phyloP scores from a whole-genome alignment of 768 basidiomycete species.

The Porphyrellus cyaneotinctus region DNA sequence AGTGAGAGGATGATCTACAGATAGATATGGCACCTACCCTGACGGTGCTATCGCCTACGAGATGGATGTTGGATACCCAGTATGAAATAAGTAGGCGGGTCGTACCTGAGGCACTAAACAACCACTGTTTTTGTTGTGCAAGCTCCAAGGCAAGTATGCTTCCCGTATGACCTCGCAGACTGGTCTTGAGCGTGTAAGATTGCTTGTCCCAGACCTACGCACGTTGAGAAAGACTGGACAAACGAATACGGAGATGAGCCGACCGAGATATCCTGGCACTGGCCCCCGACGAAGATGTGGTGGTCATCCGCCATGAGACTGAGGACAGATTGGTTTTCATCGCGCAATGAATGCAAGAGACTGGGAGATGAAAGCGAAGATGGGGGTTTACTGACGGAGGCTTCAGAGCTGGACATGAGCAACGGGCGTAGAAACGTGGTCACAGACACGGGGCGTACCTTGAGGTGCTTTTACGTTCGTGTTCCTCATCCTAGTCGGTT shows the following conservation, averaged over 20 bases:
- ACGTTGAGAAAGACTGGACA: background rate
- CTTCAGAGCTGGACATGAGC: slow-evolving; percentile 30
- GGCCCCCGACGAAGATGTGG: slow-evolving; percentile 82
- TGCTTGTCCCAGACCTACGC: slow-evolving; percentile 81
- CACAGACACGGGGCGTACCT: slow-evolving; percentile 24
- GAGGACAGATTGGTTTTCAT: slow-evolving; percentile 65
- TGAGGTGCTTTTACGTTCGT: slow-evolving; percentile 19
- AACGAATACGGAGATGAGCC: slow-evolving; percentile 17
- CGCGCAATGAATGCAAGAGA: slow-evolving; percentile 67
- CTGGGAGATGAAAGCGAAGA: slow-evolving; percentile 44
- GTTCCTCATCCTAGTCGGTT: background rate
- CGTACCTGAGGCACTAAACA: slow-evolving; percentile 87
- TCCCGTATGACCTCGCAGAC: slow-evolving; percentile 76
- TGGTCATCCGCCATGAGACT: slow-evolving; percentile 67
- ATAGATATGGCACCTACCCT: slow-evolving; percentile 49
- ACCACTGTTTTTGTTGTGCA: slow-evolving; percentile 71
- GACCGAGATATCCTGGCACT: slow-evolving; percentile 73
- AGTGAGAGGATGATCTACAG: slow-evolving; percentile 1
- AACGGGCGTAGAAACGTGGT: background rate
- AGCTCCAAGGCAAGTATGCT: slow-evolving; percentile 79
- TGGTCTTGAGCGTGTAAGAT: slow-evolving; percentile 62
- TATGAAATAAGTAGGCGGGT: background rate
- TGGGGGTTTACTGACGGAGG: slow-evolving; percentile 57
- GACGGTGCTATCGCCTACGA: slow-evolving; percentile 80
- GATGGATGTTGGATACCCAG: slow-evolving; percentile 3